These are phyloP conservation scores for Dictyostelium intermedium DNA, from an alignment of 78 protist species.

Conservation along the genomic window DNA sequence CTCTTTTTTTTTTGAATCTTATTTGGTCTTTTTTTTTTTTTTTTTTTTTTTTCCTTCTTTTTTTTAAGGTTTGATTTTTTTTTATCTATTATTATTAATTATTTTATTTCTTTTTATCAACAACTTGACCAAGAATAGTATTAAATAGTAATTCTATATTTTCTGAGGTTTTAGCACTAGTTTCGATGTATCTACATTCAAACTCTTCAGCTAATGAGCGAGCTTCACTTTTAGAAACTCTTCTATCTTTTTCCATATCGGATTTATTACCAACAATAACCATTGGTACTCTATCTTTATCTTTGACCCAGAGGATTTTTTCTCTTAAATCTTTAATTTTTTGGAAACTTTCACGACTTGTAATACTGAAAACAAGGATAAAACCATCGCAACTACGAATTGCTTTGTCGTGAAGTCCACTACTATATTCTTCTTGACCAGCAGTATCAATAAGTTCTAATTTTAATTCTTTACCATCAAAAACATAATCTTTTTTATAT, in stretches of 20 bases:
- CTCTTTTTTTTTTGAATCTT: too few relatives aligned
- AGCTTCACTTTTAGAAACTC: constrained; percentile 86
- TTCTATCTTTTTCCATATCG: constrained; percentile 72
- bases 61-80: too few relatives aligned
- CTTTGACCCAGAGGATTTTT: constrained; percentile 68
- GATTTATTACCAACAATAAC: constrained; percentile 80
- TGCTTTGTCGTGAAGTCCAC: constrained; percentile 69
- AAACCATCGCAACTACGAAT: constrained; percentile 79
- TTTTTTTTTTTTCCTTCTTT: not conserved
- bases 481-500: constrained; percentile 58
- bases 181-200: constrained; percentile 87
- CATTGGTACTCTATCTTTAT: constrained; percentile 58
- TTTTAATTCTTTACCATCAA: constrained; percentile 52
- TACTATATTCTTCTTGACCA: constrained; percentile 75
- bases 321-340: constrained; percentile 34
- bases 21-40: not conserved
- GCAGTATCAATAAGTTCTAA: constrained; percentile 81
- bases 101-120: not conserved
- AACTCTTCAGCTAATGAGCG: constrained; percentile 69
- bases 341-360: constrained; percentile 64
- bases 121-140: not conserved
- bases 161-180: constrained; percentile 86
- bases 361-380: constrained; percentile 60
- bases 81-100: too few relatives aligned
- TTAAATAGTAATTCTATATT: constrained; percentile 36